Base-by-base conservation (phyloP, 1,284 basidiomycete genomes). In the Ustilago sp. region DNA sequence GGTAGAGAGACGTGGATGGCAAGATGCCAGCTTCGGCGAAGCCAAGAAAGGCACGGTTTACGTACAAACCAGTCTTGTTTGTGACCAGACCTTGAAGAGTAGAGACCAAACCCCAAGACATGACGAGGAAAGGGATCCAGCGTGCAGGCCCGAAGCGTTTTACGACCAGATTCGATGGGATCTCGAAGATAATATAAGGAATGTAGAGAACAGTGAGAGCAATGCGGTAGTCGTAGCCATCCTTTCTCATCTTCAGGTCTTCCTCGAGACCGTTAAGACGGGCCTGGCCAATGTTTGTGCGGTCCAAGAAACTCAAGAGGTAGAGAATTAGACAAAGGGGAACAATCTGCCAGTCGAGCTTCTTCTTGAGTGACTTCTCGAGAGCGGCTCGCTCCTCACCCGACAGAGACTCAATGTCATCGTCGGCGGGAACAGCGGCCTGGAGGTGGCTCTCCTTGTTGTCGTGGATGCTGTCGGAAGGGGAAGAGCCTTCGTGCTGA, bases 171-270 rank as follows among this genome's bases (percentile, higher is more conserved):
- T 84, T 81, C 11, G 81, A 77, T 0, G 80, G 79, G 34, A 85
- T 73, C 34, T 84, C 83, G 43, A 85, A 74, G 23, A 75, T 36
- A 35, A 85, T 85, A 70, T 87, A 87, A 4, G 80, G 72, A 0
- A 82, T 70, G 63, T 83, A 85, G n/a, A 82, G 76, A 4, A 82
- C 74, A n/a, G 71, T 73, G 9, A 78, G 64, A 41, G 76, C 79
- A 19, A 80, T 74, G n/a, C 66, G 64, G 59, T 74, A 81, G 59
- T 80, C 74, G 39, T 68, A 56, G 17, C 65, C 63, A 56, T 77
- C 64, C 53, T 67, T 66, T 55, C 63, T 58, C 59, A 78, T 58
- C 34, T 64, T 32, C 11, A 78, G 45, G 19, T 78, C 75, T 34
- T 71, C 39, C 17, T 60, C 43, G 17, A 79, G 74, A 23, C 81